phyloP scores from a whole-genome alignment of 2,329 filamentous ascomycete genomes.

The Alternaria rosae region DNA sequence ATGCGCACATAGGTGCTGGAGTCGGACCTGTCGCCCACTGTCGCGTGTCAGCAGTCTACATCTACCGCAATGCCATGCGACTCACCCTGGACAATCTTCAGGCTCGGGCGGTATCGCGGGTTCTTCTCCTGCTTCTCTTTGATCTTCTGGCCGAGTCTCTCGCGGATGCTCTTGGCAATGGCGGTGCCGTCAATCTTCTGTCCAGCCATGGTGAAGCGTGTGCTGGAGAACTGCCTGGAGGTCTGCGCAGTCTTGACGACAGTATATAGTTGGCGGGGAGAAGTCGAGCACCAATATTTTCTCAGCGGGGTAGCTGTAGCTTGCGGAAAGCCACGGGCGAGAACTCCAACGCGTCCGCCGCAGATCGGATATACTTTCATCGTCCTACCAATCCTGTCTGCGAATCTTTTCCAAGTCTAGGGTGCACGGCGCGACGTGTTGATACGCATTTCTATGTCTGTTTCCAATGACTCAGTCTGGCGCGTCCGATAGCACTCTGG shows the following conservation, averaged over 20 bases:
- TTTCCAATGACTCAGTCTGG: conserved; percentile 27
- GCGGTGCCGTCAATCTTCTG: conserved; percentile 94
- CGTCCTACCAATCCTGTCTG: conserved; percentile 24
- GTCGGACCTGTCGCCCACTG: conserved; percentile 91
- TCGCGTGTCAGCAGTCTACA: conserved; percentile 9
- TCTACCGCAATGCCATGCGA: conserved; percentile 11
- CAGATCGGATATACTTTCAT: conserved; percentile 44
- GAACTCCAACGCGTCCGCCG: conserved; percentile 36
- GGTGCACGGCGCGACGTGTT: conserved; percentile 22
- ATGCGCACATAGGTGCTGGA: conserved; percentile 99
- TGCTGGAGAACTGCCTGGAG: conserved; percentile 57
- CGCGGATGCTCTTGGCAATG: conserved; percentile 90
- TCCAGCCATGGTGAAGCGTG: conserved; percentile 75
- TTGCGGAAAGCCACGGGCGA: conserved; percentile 39
- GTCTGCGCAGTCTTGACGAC: conserved; percentile 16
- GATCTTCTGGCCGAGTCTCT: conserved; percentile 81
- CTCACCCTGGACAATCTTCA: conserved; percentile 94
- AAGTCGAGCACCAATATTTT: conserved; percentile 34
- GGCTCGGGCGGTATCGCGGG: conserved; percentile 83
- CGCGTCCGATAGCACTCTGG: conserved; percentile 12
- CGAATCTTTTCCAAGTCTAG: conserved; percentile 38
- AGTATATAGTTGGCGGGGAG: conserved; percentile 29
- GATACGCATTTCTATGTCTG: conserved; percentile 20
- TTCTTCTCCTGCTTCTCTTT: conserved; percentile 80
- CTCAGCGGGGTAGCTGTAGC: conserved; percentile 42